Evolutionary conservation across 2,329 filamentous ascomycete species (phyloP).

Genomic region (Geosmithia putterillii): DNA sequence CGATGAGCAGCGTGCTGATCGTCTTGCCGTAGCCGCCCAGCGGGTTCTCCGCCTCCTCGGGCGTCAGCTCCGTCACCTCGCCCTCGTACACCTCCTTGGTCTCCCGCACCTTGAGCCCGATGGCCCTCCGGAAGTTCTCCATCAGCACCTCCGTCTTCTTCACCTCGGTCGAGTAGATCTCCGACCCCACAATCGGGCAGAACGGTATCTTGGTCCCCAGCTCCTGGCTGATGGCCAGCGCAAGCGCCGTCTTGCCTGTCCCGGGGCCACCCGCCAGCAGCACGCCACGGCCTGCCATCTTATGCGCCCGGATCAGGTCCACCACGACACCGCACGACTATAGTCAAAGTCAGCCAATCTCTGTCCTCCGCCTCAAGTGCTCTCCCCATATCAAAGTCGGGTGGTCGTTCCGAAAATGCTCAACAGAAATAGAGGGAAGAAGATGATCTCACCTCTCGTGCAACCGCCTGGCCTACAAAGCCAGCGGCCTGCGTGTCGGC

Average conservation of each 20-base stretch:
- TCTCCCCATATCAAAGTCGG: background rate
- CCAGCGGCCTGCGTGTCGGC: conserved; percentile 71
- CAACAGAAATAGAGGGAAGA: background rate
- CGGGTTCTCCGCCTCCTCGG: conserved; percentile 96
- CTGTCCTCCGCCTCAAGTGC: background rate
- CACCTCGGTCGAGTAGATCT: conserved; percentile 94
- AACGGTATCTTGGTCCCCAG: conserved; percentile 97
- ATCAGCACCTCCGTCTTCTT: conserved; percentile 99
- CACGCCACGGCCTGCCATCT: conserved; percentile 93
- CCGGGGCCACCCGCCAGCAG: conserved; percentile 88
- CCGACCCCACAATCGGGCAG: conserved; percentile 94
- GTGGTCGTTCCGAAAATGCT: background rate
- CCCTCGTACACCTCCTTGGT: conserved; percentile 99
- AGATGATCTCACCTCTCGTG: conserved; percentile 60
- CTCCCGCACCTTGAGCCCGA: conserved; percentile 92
- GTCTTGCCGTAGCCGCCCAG: conserved; percentile 95
- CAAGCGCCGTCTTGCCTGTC: conserved; percentile 93
- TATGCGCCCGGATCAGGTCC: conserved; percentile 89
- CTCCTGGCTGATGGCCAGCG: conserved; percentile 91
- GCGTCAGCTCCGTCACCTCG: conserved; percentile 93
- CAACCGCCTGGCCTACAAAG: conserved; percentile 79
- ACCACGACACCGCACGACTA: conserved; percentile 92
- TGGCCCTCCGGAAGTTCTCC: conserved; percentile 97
- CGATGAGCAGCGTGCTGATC: conserved; percentile 89
- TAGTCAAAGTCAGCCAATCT: background rate